Percentiles rank a stretch among this genome's conserved stretches.
These are phyloP conservation scores for Kazachstania viticola DNA, from an alignment of 805 yeast species.

Conservation along the genomic window DNA sequence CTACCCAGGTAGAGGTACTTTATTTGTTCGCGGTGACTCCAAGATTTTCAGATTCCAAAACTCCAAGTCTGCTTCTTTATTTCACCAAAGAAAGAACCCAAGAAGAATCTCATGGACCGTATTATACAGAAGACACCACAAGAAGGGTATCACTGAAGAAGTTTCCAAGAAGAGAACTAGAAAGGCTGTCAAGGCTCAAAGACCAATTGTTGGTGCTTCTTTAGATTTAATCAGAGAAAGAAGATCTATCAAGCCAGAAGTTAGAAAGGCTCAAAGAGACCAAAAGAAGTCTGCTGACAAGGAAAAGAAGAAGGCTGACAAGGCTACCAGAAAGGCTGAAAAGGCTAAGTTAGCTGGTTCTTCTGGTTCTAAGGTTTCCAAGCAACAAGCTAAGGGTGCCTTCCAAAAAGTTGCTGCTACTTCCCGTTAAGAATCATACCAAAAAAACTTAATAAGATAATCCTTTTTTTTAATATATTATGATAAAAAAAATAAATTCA, in stretches of 20 bases:
- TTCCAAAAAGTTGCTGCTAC: constrained; percentile 94
- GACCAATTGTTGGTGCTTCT: constrained; percentile 99
- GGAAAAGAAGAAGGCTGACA: constrained; percentile 83
- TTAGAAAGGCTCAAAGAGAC: constrained; percentile 95
- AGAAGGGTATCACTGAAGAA: constrained; percentile 99
- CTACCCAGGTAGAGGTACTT: constrained; percentile 99
- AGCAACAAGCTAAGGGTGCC: constrained; percentile 97
- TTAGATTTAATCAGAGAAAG: constrained; percentile 96
- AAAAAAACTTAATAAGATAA: neutral
- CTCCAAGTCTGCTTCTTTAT: constrained; percentile 94
- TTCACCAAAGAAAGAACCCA: constrained; percentile 99
- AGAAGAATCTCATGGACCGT: constrained; percentile 99
- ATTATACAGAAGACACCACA: constrained; percentile 98
- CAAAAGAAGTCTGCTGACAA: constrained; percentile 74
- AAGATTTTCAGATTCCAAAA: constrained; percentile 98
- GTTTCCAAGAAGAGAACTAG: constrained; percentile 93
- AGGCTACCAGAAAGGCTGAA: constrained; percentile 91
- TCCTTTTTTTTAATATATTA: neutral
- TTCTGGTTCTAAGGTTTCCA: constrained; percentile 70
- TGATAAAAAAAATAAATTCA: too few species aligned
- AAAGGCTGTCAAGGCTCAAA: constrained; percentile 96
- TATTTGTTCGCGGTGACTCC: constrained; percentile 99
- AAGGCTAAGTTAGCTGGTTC: constrained; percentile 74
- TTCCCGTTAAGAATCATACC: constrained; percentile 62
- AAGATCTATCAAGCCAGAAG: constrained; percentile 92